Percentiles rank a stretch among this genome's conserved stretches.
Conservation (phyloP, 2,329 filamentous ascomycete species). For the Aspergillus tamarii region DNA sequence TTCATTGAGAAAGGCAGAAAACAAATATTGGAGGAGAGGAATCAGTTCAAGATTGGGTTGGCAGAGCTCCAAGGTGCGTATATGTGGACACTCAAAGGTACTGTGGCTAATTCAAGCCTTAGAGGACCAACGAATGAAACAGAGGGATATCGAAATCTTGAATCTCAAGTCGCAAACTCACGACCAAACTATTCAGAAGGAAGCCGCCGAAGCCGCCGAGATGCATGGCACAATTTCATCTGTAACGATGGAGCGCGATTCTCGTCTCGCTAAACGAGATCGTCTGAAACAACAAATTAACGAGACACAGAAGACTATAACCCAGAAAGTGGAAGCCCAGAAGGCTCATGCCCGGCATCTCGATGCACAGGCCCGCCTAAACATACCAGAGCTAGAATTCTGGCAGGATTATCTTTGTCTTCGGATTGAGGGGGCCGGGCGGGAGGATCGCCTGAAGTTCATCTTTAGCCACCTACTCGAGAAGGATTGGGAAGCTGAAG, state of each 20-base stretch:
- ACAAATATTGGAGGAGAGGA: constrained; percentile 87
- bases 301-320: constrained; percentile 51
- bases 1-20: constrained; percentile 93
- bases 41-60: constrained; percentile 88
- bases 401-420: constrained; percentile 92
- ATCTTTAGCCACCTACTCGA: constrained; percentile 86
- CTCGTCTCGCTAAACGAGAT: constrained; percentile 59
- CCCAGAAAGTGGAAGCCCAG: constrained; percentile 50
- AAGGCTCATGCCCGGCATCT: constrained; percentile 66
- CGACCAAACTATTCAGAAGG: constrained; percentile 59
- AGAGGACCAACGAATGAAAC: constrained; percentile 93
- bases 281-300: constrained; percentile 59
- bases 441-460: constrained; percentile 85
- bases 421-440: constrained; percentile 84
- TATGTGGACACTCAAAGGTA: constrained; percentile 9
- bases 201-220: constrained; percentile 64
- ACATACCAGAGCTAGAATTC: constrained; percentile 90
- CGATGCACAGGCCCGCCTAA: constrained; percentile 82
- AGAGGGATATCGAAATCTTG: constrained; percentile 80
- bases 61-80: constrained; percentile 81
- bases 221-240: constrained; percentile 64
- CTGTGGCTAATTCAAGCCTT: constrained; percentile 16
- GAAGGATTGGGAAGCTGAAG: constrained; percentile 83
- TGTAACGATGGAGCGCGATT: constrained; percentile 59
- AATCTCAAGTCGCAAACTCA: constrained; percentile 60